phyloP scores from a whole-genome alignment of 306 rosid species.

The Albizia julibrissin region DNA sequence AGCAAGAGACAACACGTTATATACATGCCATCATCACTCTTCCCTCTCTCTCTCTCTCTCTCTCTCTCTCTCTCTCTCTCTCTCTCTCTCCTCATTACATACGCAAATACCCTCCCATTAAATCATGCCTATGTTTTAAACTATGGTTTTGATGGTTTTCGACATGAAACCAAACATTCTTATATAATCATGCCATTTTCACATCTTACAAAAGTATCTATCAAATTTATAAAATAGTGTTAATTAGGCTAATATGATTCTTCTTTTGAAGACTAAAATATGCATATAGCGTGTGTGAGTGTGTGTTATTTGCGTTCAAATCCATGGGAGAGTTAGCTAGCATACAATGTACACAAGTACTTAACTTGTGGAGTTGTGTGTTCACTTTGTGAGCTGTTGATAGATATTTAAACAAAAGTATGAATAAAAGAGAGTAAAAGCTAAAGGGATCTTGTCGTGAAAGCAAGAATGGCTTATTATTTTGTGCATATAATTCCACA shows the following conservation, averaged over 20 bases:
- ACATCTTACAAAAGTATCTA: background rate
- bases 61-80: background rate
- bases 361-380: background rate
- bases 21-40: no score
- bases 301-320: background rate
- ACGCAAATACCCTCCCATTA: background rate
- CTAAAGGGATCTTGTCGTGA: conserved; percentile 21
- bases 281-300: background rate
- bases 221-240: background rate
- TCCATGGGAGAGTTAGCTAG: background rate
- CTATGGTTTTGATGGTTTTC: background rate
- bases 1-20: no score
- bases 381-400: background rate
- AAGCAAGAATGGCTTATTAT: conserved; percentile 25
- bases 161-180: background rate
- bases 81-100: background rate
- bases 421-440: conserved; percentile 7
- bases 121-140: background rate
- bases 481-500: conserved; percentile 22
- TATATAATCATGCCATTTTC: background rate
- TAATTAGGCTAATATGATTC: no score
- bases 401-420: background rate
- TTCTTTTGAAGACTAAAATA: background rate
- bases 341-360: background rate
- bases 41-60: no score